phyloP scores from a whole-genome alignment of 208 protist genomes.

The Acanthamoeba lenticulata region DNA sequence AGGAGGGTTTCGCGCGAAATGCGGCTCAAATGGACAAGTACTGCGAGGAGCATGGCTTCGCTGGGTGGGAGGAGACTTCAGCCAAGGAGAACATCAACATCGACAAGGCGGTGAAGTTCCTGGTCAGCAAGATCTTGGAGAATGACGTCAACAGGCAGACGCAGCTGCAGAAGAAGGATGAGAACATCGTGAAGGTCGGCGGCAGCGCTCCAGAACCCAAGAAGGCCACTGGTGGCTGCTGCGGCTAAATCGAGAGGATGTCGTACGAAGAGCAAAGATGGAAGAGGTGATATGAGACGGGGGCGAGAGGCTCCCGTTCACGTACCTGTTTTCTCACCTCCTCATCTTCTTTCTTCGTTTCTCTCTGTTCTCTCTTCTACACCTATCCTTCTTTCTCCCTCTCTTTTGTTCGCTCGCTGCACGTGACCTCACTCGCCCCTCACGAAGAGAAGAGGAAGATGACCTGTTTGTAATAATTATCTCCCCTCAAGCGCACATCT shows the following conservation, averaged over 20 bases:
- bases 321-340: too few relatives aligned
- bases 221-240: background rate
- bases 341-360: background rate
- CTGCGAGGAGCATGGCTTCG: constrained; percentile 80
- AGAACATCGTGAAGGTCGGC: constrained; percentile 29
- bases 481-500: background rate
- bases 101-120: background rate
- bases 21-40: constrained; percentile 80
- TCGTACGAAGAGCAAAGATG: background rate
- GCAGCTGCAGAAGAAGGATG: background rate
- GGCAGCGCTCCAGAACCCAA: background rate
- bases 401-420: background rate
- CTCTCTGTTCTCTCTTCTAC: background rate
- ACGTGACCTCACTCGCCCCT: background rate
- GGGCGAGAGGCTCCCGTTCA: background rate
- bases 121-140: background rate
- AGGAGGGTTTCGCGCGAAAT: background rate
- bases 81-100: constrained; percentile 38
- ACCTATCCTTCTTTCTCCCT: background rate
- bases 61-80: constrained; percentile 81
- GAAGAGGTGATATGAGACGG: background rate
- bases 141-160: background rate
- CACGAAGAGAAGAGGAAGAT: background rate
- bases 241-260: background rate
- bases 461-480: background rate